A percentile compares a stretch with the other conserved stretches of the same genome.
Conservation (phyloP, 805 yeast genomes). For the Hanseniaspora valbyensis region DNA sequence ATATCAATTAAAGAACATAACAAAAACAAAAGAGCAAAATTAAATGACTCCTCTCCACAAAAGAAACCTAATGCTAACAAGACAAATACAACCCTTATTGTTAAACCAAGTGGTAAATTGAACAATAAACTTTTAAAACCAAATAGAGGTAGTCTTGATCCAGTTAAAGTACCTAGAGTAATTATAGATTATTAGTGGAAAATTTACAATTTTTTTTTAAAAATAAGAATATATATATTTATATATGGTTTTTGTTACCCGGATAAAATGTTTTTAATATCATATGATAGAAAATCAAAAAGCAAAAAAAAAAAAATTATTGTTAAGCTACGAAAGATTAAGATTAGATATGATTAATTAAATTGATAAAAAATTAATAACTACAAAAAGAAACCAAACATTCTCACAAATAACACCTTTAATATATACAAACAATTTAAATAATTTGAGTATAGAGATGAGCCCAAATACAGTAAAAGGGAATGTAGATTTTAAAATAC, state of each 20-base stretch:
- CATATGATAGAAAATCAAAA: background rate
- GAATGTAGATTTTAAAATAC: background rate
- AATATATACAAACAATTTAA: too few species aligned
- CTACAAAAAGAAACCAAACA: too few species aligned
- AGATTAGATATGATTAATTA: too few species aligned
- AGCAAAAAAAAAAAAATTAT: background rate
- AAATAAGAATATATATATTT: background rate
- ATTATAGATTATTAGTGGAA: constrained; percentile 4
- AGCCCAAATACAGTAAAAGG: background rate
- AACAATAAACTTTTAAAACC: constrained; percentile 11
- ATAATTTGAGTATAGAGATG: too few species aligned
- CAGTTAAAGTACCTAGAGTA: constrained; percentile 9
- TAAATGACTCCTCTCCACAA: constrained; percentile 6
- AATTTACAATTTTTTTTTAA: too few species aligned
- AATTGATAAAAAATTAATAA: too few species aligned
- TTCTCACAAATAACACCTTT: too few species aligned
- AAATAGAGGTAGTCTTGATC: constrained; percentile 12
- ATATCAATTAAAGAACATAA: constrained; percentile 8
- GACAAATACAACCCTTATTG: background rate
- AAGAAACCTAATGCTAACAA: background rate
- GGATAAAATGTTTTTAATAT: too few species aligned
- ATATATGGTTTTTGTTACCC: background rate
- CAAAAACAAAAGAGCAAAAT: constrained; percentile 5
- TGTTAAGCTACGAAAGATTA: too few species aligned
- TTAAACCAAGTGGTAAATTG: constrained; percentile 10